Base-by-base conservation (phyloP, 1,284 basidiomycete species). In the Cronartium quercuum region DNA sequence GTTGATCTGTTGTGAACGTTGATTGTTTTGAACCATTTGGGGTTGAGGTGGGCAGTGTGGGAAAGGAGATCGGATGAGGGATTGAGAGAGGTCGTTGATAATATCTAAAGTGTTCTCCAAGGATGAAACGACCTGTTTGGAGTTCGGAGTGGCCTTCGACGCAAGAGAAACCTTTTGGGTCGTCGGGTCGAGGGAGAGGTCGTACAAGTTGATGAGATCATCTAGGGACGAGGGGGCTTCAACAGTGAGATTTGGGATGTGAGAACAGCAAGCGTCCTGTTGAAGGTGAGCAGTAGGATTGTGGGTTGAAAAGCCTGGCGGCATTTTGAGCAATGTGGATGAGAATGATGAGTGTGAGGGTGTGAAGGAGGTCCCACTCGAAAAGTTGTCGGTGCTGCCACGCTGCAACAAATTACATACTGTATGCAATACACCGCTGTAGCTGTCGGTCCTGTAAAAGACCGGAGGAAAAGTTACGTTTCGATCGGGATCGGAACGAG, bases 21-120 rank as follows among this genome's bases (percentile, higher is more conserved):
- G 61, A 40, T 90, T 88, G 80, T 89, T 88, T 55, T 88, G 87
- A 47, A 91, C 84, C 74, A 92, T 86, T 60, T 89, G 88, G 2
- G 90, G 87, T 2, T 92, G 92, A 1, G 91, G 91, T 7, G 92
- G 92, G 51, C 69, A 73, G 44, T 73, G 69, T 38, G 69, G 69
- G 37, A 65, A 65, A 7, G 69, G 69, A 55, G 69, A 61, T 51
- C 62, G 69, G 13, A 21, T 34, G 12, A 73, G 38, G 24, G 51
- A 65, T 24, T 65, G 61, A 35, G 61, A 51, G 13, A 73, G 42
- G 15, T 73, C 69, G 47, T 73, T 73, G 47, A 73, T 73, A 37
- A 65, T 55, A 41, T 44, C 21, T 21, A 73, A 21, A 21, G 69
- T 73, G 37, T 73, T 62, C 24, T 73, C 38, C 6, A 65, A 38